A percentile compares a stretch with the other conserved stretches of the same genome.
Conservation (phyloP, 495 filamentous ascomycete genomes). For the Beverwykella pulmonaria region DNA sequence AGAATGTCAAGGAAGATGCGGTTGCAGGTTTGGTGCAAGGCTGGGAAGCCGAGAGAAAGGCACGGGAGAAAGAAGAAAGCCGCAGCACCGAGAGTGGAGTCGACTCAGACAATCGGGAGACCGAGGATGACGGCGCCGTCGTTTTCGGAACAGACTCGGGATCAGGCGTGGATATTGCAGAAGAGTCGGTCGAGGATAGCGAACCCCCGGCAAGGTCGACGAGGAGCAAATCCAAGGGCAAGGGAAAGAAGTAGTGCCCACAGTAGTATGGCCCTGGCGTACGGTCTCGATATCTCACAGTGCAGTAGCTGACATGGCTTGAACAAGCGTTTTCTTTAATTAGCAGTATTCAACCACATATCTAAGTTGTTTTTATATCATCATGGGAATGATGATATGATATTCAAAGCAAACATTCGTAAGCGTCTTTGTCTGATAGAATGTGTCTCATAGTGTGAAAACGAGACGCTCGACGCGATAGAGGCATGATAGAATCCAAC, state of each 20-base stretch:
- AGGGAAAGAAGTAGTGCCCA: constrained; percentile 24
- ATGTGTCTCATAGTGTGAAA: no score
- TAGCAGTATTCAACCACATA: not conserved
- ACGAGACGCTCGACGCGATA: no score
- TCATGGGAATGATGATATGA: not conserved
- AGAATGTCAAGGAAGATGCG: constrained; percentile 49
- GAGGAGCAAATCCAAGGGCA: constrained; percentile 27
- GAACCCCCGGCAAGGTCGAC: constrained; percentile 23
- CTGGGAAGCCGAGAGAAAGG: constrained; percentile 26
- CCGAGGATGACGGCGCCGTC: constrained; percentile 11
- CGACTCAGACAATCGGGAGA: constrained; percentile 25
- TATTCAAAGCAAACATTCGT: not conserved
- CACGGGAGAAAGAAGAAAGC: constrained; percentile 10
- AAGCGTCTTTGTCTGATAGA: no score
- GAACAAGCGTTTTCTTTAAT: not conserved
- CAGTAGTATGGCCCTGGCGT: not conserved
- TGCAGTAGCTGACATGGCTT: not conserved
- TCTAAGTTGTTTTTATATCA: not conserved
- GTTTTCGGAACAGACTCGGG: constrained; percentile 15
- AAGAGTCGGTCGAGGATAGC: constrained; percentile 19
- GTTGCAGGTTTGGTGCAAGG: constrained; percentile 25
- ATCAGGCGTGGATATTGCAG: constrained; percentile 22
- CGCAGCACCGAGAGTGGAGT: constrained; percentile 17
- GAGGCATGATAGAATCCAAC: no score
- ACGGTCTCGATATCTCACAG: not conserved